Base-by-base conservation (phyloP, 1,284 basidiomycete species). In the Gomphus bonarii region DNA sequence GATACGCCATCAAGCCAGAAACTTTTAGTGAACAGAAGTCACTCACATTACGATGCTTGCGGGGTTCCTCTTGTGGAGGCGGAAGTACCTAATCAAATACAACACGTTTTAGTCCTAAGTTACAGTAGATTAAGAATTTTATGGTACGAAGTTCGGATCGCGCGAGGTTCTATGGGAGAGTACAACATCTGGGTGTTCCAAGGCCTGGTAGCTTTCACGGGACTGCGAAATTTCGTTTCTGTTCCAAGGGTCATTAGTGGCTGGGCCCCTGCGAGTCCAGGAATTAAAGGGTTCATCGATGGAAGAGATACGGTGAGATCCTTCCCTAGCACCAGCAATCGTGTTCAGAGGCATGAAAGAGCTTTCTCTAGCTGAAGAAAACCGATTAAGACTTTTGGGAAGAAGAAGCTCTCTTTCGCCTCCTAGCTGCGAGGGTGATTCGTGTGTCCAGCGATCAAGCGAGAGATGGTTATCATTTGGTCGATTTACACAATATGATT, bases 81-180 rank as follows among this genome's bases (percentile, higher is more conserved):
- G 48, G 48, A 28, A 49, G 48, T 7, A 49, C 48, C 48, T 49
- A 49, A 49, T 9, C n/a, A 44, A 18, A 25, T 38, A 38, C 36
- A 14, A 38, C 36, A 38, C 14, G 12, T 9, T 44, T 44, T 44
- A 25, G 22, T 20, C 43, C 6, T 3, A 20, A 44, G n/a, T 20
- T 9, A n/a, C n/a, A n/a, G n/a, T n/a, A n/a, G n/a, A n/a, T n/a
- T n/a, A n/a, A n/a, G n/a, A n/a, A n/a, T n/a, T n/a, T n/a, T n/a
- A n/a, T n/a, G n/a, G n/a, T 49, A 49, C 48, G 48, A 49, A 49
- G 31, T 28, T 18, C 48, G 48, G 48, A 49, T 49, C 43, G 12
- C 43, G 43, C 18, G 43, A 44, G 6, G 43, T 49, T 49, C 48
- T 49, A n/a, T 31, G 30, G 12, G 28, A 49, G 8, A 49, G 31